Conservation (phyloP, 2,329 filamentous ascomycete species). For the Aspergillus ochraceus region DNA sequence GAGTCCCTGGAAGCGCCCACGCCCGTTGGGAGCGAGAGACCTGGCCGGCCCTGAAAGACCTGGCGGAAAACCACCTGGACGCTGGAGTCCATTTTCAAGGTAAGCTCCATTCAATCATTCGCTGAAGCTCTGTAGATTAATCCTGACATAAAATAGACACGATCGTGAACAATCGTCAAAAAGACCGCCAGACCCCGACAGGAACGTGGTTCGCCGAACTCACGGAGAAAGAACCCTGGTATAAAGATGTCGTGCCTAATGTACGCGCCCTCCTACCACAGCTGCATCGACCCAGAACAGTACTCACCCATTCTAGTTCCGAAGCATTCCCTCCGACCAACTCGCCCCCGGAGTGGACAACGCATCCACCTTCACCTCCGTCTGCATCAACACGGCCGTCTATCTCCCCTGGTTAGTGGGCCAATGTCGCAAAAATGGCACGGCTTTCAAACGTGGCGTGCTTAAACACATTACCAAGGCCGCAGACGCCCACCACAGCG, state of each 20-base stretch:
- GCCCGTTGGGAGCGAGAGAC: slow-evolving; percentile 62
- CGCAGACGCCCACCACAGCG: slow-evolving; percentile 57
- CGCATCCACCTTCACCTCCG: slow-evolving; percentile 74
- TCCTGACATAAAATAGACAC: slow-evolving; percentile 38
- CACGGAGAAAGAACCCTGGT: slow-evolving; percentile 70
- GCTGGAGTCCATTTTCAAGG: slow-evolving; percentile 79
- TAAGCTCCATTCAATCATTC: no score
- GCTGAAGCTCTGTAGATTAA: no score
- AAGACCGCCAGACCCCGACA: slow-evolving; percentile 58
- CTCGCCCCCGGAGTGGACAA: slow-evolving; percentile 67
- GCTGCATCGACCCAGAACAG: no score
- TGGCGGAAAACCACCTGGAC: slow-evolving; percentile 67
- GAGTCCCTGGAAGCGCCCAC: slow-evolving; percentile 37
- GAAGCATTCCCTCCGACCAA: slow-evolving; percentile 56
- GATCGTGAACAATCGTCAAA: slow-evolving; percentile 60
- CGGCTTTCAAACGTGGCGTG: slow-evolving; percentile 63
- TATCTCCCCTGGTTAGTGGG: slow-evolving; percentile 85
- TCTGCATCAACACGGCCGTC: slow-evolving; percentile 87
- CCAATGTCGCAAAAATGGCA: slow-evolving; percentile 73
- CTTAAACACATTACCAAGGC: slow-evolving; percentile 75
- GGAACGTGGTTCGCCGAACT: slow-evolving; percentile 67
- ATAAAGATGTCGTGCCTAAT: slow-evolving; percentile 68
- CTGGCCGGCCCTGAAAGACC: slow-evolving; percentile 62
- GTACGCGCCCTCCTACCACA: slow-evolving; percentile 36
- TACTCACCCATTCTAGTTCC: slow-evolving; percentile 50